Percentiles rank a stretch among this genome's conserved stretches.
Conservation (phyloP, 371 early-diverging fungal genomes). For the Thermomucor indicae-seudaticae region DNA sequence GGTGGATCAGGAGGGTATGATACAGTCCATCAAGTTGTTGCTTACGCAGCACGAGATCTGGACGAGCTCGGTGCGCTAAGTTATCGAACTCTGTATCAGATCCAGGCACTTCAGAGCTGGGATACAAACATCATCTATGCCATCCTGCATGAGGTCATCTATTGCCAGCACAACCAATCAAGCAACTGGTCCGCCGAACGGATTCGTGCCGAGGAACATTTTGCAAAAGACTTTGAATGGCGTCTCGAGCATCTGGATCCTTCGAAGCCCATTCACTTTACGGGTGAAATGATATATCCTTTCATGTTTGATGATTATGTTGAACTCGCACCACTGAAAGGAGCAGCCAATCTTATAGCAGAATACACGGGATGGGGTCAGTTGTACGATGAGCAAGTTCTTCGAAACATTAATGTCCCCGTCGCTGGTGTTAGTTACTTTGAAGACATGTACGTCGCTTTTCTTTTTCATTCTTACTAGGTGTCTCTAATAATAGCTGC, state of each 20-base stretch:
- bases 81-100: constrained; percentile 40
- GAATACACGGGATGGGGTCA: constrained; percentile 52
- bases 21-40: constrained; percentile 52
- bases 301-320: constrained; percentile 77
- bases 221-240: constrained; percentile 49
- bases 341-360: constrained; percentile 60
- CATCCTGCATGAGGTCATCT: constrained; percentile 69
- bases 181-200: constrained; percentile 73
- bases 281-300: constrained; percentile 70
- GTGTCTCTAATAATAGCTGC: neutral
- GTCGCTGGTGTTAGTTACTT: constrained; percentile 70
- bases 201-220: constrained; percentile 36
- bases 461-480: neutral
- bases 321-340: constrained; percentile 56
- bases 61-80: constrained; percentile 45
- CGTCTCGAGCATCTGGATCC: constrained; percentile 32
- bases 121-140: constrained; percentile 68
- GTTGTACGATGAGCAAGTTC: constrained; percentile 50
- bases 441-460: constrained; percentile 60
- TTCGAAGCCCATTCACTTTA: constrained; percentile 33
- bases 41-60: constrained; percentile 49
- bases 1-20: constrained; percentile 70
- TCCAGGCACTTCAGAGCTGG: constrained; percentile 45
- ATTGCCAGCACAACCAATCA: constrained; percentile 54
- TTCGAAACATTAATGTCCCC: constrained; percentile 52